Evolutionary conservation across 768 basidiomycete genomes (phyloP).

Genomic region (Panellus pusillus): DNA sequence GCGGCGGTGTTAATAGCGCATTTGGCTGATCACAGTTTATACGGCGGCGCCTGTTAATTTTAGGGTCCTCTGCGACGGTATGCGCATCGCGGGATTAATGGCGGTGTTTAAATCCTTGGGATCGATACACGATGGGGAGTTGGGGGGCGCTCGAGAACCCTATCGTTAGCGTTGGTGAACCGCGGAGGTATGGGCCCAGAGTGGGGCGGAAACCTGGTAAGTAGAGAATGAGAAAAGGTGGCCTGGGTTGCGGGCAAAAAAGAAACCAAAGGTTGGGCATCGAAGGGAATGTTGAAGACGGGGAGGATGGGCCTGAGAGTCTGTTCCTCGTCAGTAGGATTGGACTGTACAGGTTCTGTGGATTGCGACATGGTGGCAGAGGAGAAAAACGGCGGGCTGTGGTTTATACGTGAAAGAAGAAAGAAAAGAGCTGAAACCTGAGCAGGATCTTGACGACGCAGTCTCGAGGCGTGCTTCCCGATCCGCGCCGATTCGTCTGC

Average conservation of each 20-base stretch:
- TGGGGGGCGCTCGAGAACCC: constrained; percentile 32
- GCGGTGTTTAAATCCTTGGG: constrained; percentile 6
- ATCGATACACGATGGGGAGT: constrained; percentile 31
- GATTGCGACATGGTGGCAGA: constrained; percentile 32
- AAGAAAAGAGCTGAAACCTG: constrained; percentile 35
- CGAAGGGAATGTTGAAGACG: constrained; percentile 67
- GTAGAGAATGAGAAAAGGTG: neutral
- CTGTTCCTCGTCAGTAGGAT: constrained; percentile 28
- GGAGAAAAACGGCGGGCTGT: constrained; percentile 25
- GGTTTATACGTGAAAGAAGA: constrained; percentile 31
- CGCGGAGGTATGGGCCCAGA: constrained; percentile 42
- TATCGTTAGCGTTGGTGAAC: constrained; percentile 28
- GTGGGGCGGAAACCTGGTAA: constrained; percentile 47
- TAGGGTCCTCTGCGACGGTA: constrained; percentile 7
- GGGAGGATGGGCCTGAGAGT: constrained; percentile 35
- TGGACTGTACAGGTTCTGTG: constrained; percentile 28
- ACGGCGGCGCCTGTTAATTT: constrained; percentile 35
- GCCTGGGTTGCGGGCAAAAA: neutral
- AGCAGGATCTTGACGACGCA: constrained; percentile 23
- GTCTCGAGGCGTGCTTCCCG: constrained; percentile 16
- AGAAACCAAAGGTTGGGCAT: constrained; percentile 68
- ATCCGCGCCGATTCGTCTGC: constrained; percentile 15
- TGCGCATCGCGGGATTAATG: neutral
- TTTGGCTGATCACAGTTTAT: constrained; percentile 36
- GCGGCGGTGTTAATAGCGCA: constrained; percentile 61